Base-by-base conservation (phyloP, 768 basidiomycete species). In the Gloeopeniophorella convolvens region DNA sequence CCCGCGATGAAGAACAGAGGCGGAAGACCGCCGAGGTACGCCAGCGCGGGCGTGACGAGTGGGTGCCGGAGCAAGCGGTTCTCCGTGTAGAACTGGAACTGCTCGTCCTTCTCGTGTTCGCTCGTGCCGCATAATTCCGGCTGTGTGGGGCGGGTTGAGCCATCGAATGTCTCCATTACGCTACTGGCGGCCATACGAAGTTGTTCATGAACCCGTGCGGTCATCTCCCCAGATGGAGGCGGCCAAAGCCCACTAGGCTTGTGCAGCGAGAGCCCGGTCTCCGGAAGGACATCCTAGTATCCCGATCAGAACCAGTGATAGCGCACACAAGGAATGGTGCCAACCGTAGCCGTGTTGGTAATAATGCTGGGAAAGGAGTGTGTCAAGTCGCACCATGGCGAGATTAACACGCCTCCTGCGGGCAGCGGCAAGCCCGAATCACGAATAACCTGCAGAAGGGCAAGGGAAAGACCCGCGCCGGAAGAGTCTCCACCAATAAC, bases 321-420 rank as follows among this genome's bases (percentile, higher is more conserved):
- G 34, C 4, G 12, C 5, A 24, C 11, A 40, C 13, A 40, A 12
- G 16, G 16, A 18, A 26, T 5, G 41, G 2, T 18, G 64, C 73
- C 56, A 59, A 89, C 92, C 45, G 91, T 90, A 3, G 77, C 73
- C 1, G 88, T 91, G 63, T 98, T 96, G 30, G 73, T 70, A 59
- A 89, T 77, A 34, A 93, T 77, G 59, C 87, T 90, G 0, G 90
- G 89, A 65, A 98, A 97, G 1, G 89, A 92, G 65, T 98, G 95
- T 0, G 90, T 93, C 16, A 98, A 68, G 66, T 86, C 85, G 54
- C 77, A 86, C 88, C 95, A 97, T 0, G 95, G 95, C 21, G 89
- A 92, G 56, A 97, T 85, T 30, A 96, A 69, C 16, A 95, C 73
- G 1, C 82, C 92, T 4, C 91, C 95, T 1, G 91, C 89, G 6